These are phyloP conservation scores for Cystofilobasidium bisporidii DNA, from an alignment of 768 basidiomycete species.

Conservation along the genomic window DNA sequence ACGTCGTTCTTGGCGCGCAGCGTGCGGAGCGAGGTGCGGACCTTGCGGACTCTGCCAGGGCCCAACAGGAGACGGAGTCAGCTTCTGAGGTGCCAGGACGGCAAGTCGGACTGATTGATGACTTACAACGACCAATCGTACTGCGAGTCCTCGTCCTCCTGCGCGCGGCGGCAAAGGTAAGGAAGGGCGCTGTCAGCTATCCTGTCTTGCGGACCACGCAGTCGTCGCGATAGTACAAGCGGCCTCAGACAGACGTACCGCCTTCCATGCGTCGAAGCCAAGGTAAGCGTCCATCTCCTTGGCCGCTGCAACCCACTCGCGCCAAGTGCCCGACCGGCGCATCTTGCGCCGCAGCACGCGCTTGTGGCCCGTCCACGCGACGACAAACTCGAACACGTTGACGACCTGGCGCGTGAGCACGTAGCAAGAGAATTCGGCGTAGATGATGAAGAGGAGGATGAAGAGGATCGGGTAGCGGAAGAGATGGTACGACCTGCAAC, in stretches of 20 bases:
- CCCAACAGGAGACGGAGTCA: not conserved
- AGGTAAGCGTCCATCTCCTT: constrained; percentile 67
- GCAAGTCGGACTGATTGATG: not conserved
- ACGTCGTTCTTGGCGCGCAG: constrained; percentile 69
- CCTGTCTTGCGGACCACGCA: too few relatives aligned
- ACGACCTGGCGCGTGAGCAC: constrained; percentile 82
- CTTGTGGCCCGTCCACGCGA: constrained; percentile 44
- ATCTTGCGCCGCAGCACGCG: constrained; percentile 57
- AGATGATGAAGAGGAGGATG: constrained; percentile 72
- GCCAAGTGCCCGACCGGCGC: constrained; percentile 62
- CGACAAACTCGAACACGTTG: constrained; percentile 85
- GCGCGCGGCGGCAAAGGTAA: not conserved
- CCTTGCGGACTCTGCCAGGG: constrained; percentile 40
- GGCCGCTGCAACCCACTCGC: constrained; percentile 86
- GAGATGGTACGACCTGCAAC: constrained; percentile 7
- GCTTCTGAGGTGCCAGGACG: not conserved
- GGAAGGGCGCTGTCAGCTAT: constrained; percentile 1
- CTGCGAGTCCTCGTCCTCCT: constrained; percentile 68
- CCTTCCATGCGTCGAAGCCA: constrained; percentile 84
- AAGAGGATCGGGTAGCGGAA: constrained; percentile 21
- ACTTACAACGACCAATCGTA: constrained; percentile 74
- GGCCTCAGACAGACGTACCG: constrained; percentile 33
- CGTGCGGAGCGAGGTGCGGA: constrained; percentile 60
- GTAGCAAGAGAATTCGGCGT: constrained; percentile 65
- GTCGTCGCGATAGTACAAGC: too few relatives aligned